A percentile compares a stretch with the other conserved stretches of the same genome.
These are phyloP conservation scores for Penicillium soppii DNA, from an alignment of 495 filamentous ascomycete species.

Conservation along the genomic window DNA sequence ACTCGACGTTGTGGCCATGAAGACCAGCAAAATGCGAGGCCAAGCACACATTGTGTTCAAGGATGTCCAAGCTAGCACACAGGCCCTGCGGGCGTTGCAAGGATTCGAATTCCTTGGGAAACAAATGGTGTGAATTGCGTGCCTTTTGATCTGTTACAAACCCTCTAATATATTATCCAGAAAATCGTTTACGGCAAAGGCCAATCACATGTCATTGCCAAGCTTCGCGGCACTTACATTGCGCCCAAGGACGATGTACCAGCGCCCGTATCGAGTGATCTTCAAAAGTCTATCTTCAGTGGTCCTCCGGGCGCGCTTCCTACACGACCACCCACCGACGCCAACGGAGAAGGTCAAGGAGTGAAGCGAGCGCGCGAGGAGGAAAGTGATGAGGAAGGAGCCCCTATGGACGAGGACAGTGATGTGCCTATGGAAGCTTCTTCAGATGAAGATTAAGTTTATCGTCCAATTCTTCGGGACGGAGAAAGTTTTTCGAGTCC, in stretches of 20 bases:
- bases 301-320: constrained; percentile 55
- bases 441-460: constrained; percentile 54
- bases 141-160: not conserved
- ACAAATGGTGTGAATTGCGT: constrained; percentile 65
- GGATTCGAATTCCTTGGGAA: constrained; percentile 85
- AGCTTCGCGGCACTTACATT: constrained; percentile 85
- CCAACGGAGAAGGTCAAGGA: constrained; percentile 41
- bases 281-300: constrained; percentile 81
- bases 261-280: constrained; percentile 64
- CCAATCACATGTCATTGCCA: constrained; percentile 80
- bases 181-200: constrained; percentile 86
- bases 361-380: constrained; percentile 71
- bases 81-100: constrained; percentile 84
- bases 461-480: not conserved
- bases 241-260: constrained; percentile 54
- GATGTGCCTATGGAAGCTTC: constrained; percentile 57
- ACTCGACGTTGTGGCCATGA: constrained; percentile 88
- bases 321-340: constrained; percentile 37
- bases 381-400: constrained; percentile 66
- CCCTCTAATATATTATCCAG: constrained; percentile 40
- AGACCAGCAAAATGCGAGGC: constrained; percentile 86
- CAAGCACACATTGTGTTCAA: constrained; percentile 92
- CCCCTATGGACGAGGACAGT: constrained; percentile 71
- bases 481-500: not conserved
- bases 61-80: constrained; percentile 81